Evolutionary conservation across 1,284 basidiomycete genomes (phyloP).

Genomic region (Wolfiporia cocos): DNA sequence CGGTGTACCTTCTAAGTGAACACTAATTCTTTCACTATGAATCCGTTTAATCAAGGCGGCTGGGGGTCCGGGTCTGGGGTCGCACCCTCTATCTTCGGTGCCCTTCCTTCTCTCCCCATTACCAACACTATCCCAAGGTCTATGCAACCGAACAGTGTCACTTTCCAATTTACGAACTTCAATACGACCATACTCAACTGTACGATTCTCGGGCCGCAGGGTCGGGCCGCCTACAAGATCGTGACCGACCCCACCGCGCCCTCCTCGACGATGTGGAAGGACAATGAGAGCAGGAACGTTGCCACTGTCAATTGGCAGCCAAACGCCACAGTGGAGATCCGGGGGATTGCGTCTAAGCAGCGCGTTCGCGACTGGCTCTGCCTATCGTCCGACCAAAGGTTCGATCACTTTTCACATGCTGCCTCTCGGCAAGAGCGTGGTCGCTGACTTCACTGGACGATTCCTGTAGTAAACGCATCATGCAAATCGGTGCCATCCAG

Average conservation of each 20-base stretch:
- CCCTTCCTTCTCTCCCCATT: slow-evolving; percentile 45
- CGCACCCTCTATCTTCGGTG: slow-evolving; percentile 50
- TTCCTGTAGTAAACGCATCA: slow-evolving; percentile 36
- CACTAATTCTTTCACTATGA: slow-evolving; percentile 24
- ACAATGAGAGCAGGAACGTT: slow-evolving; percentile 39
- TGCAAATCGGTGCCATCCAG: slow-evolving; percentile 33
- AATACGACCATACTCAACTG: slow-evolving; percentile 48
- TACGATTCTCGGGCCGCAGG: slow-evolving; percentile 41
- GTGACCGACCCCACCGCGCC: slow-evolving; percentile 42
- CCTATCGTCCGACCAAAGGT: slow-evolving; percentile 47
- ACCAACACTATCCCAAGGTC: slow-evolving; percentile 18
- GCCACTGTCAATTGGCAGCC: slow-evolving; percentile 56
- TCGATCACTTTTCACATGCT: slow-evolving; percentile 20
- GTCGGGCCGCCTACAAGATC: slow-evolving; percentile 25
- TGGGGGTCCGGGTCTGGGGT: slow-evolving; percentile 16
- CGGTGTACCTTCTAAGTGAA: too few relatives aligned
- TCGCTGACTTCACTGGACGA: too few relatives aligned
- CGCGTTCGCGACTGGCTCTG: slow-evolving; percentile 48
- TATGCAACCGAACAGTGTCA: slow-evolving; percentile 30
- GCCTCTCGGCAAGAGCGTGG: too few relatives aligned
- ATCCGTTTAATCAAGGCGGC: slow-evolving; percentile 24
- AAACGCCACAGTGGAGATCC: slow-evolving; percentile 49
- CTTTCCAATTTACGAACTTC: slow-evolving; percentile 46
- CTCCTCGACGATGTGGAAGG: slow-evolving; percentile 49
- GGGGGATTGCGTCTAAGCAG: slow-evolving; percentile 41